A percentile compares a stretch with the other conserved stretches of the same genome.
Evolutionary conservation across 192 early-diverging fungal genomes (phyloP).

Genomic region (Coemansia guatemalensis): DNA sequence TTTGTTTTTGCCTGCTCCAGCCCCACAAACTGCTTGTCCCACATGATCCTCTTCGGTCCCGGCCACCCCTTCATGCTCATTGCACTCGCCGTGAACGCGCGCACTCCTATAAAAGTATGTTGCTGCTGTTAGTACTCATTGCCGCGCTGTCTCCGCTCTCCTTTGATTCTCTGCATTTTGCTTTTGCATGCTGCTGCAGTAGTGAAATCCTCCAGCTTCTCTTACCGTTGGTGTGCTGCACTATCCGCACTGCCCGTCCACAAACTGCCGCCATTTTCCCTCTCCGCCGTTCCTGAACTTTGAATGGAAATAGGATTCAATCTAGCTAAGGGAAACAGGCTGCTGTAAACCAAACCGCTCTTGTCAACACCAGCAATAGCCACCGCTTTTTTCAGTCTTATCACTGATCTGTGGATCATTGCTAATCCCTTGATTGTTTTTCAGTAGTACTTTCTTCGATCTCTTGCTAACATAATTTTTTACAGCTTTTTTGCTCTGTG

Average conservation of each 20-base stretch:
- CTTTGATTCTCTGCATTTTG: background rate
- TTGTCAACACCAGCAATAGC: background rate
- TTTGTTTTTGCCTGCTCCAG: constrained; percentile 6
- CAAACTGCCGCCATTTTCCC: background rate
- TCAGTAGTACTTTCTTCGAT: background rate
- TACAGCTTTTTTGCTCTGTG: background rate
- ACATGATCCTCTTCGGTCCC: background rate
- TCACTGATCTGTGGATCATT: background rate
- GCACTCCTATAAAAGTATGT: constrained; percentile 12
- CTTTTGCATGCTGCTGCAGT: background rate
- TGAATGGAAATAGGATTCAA: background rate
- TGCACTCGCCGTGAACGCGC: constrained; percentile 5
- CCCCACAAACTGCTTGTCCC: background rate
- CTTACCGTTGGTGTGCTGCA: background rate
- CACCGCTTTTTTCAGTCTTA: background rate
- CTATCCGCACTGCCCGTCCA: background rate
- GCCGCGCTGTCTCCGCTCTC: background rate
- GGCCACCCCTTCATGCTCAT: background rate
- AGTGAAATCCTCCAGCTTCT: background rate
- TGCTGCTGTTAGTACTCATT: background rate
- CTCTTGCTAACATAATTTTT: background rate
- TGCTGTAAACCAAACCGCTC: background rate
- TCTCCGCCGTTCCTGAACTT: background rate
- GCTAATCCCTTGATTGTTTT: background rate
- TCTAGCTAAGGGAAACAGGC: background rate